Percentiles rank a stretch among this genome's conserved stretches.
These are phyloP conservation scores for Pythium brassicae DNA, from an alignment of 352 stramenopile genomes.

Conservation along the genomic window DNA sequence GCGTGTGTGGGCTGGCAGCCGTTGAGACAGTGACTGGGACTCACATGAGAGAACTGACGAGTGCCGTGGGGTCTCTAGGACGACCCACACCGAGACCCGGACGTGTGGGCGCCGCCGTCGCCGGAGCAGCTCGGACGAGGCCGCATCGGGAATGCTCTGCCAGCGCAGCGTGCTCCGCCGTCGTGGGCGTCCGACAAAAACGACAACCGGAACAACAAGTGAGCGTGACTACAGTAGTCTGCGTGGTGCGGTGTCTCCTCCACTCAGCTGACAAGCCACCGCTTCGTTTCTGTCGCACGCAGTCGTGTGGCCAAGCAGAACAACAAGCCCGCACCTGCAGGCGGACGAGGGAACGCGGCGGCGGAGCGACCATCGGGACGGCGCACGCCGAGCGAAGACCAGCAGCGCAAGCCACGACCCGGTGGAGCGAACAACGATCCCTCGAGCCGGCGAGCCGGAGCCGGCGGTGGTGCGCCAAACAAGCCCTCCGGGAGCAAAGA, in stretches of 20 bases:
- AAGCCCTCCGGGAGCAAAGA: constrained; percentile 27
- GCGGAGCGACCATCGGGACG: constrained; percentile 35
- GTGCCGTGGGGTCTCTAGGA: constrained; percentile 7
- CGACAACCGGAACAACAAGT: constrained; percentile 28
- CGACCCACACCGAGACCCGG: constrained; percentile 37
- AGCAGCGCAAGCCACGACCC: constrained; percentile 31
- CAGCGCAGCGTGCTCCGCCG: constrained; percentile 26
- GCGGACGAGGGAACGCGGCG: constrained; percentile 13
- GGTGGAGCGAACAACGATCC: constrained; percentile 20
- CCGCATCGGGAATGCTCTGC: constrained; percentile 13
- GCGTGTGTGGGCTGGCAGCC: background rate
- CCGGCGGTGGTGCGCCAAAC: constrained; percentile 18
- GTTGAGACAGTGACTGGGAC: background rate
- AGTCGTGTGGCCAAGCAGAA: constrained; percentile 34
- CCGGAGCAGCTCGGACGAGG: constrained; percentile 39
- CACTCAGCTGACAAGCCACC: constrained; percentile 9
- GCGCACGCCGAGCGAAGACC: constrained; percentile 56
- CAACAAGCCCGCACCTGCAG: constrained; percentile 13
- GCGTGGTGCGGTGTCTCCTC: background rate
- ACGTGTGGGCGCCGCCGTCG: constrained; percentile 71
- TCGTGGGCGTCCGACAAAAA: constrained; percentile 57
- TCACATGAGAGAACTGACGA: background rate
- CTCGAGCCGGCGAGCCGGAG: constrained; percentile 14
- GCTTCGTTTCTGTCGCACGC: background rate
- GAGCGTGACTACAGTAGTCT: too few relatives aligned